phyloP scores from a whole-genome alignment of 768 basidiomycete genomes.

The Suillus plorans region DNA sequence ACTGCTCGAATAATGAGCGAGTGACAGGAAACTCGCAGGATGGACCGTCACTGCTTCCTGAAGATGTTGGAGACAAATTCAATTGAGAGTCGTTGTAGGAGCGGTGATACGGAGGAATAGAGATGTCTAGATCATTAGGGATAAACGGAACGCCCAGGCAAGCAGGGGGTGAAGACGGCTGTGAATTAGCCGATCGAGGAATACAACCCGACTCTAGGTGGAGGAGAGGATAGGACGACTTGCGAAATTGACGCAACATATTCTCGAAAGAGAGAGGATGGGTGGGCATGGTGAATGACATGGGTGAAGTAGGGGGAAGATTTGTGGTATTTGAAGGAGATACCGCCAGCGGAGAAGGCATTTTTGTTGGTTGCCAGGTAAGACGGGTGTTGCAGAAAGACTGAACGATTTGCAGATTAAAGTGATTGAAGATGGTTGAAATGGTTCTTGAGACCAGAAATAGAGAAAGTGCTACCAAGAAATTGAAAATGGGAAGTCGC shows the following conservation, averaged over 20 bases:
- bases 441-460: constrained; percentile 20
- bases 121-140: constrained; percentile 4
- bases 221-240: constrained; percentile 10
- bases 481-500: not conserved
- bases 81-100: constrained; percentile 29
- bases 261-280: constrained; percentile 5
- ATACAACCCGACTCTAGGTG: not conserved
- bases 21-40: constrained; percentile 10
- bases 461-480: constrained; percentile 15
- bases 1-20: constrained; percentile 35
- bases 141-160: not conserved
- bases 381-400: constrained; percentile 10
- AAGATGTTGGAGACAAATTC: constrained; percentile 27
- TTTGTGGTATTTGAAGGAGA: constrained; percentile 17
- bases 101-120: not conserved
- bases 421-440: constrained; percentile 17
- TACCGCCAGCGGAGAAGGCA: constrained; percentile 29
- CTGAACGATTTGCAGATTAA: constrained; percentile 30
- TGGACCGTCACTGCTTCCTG: constrained; percentile 11
- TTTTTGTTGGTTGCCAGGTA: constrained; percentile 34
- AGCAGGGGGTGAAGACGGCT: constrained; percentile 1
- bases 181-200: not conserved
- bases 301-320: constrained; percentile 9
- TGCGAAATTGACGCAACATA: constrained; percentile 8
- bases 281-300: constrained; percentile 11